Evolutionary conservation across 73 alveolate species (phyloP), one percentile per base, ranked within the genome.

Genomic region (Loxodes magnus): DNA sequence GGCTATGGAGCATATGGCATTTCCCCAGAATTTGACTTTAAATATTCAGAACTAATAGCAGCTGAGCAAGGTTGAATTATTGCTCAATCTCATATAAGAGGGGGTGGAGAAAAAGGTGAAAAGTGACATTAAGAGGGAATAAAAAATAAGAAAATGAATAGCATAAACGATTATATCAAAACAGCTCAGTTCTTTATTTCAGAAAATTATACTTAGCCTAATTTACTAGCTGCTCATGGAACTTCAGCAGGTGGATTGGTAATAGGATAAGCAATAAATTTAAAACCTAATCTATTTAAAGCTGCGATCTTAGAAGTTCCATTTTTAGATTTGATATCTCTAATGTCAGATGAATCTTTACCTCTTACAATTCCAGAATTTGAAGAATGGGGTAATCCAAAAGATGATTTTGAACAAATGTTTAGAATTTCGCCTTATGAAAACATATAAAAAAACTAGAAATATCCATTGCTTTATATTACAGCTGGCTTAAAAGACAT

Each of bases 1-100:
- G 75, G 71, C 0, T 85, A 85, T 76, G 96, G 96, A 24, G 92
- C 96, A 1, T 85, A 85, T 71, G 96, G 96, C 28, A 56, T 73
- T 10, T 56, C 56, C 30, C 25, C 62, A 10, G 56, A 54, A 5
- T 35, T 49, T 38, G 79, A 82, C 22, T 85, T 85, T 48, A 76
- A 72, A 23, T 56, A 67, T 12, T 68, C 59, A n/a, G 50, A 85
- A 14, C 21, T 71, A 12, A 38, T 82, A 21, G 96, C 96, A 6
- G 71, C 67, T 50, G 96, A 85, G 33, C 62, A 62, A 41, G 93
- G 84, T 9, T 85, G 93, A 90, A 68, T 73, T 9, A 43, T 85
- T 10, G 96, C 93, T 4, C 35, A 43, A 38, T 84, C 96, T 10
- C 87, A 82, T 59, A 85, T 85, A 2, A 68, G 96, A 70, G 96